Evolutionary conservation across 2,329 filamentous ascomycete genomes (phyloP).

Genomic region (Pseudogymnoascus sp.): DNA sequence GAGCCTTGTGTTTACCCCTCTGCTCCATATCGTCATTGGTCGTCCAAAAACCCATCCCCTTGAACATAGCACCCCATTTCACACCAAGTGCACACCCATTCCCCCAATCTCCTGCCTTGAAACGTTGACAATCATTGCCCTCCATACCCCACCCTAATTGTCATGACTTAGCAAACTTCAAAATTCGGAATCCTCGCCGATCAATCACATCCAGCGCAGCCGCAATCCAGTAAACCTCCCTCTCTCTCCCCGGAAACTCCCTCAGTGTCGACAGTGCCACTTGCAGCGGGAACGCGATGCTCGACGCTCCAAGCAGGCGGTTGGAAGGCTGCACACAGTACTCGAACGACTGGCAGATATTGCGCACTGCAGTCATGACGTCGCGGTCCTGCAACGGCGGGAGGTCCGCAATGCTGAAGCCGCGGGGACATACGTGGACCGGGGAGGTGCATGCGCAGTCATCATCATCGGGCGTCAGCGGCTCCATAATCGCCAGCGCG

Average conservation of each 20-base stretch:
- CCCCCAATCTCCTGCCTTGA: not conserved
- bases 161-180: constrained; percentile 4
- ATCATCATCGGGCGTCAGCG: constrained; percentile 3
- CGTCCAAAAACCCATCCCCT: not conserved
- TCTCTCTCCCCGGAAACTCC: constrained; percentile 8
- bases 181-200: constrained; percentile 13
- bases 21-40: not conserved
- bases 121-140: not conserved
- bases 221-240: constrained; percentile 19
- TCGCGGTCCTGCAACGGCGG: constrained; percentile 24
- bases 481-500: constrained; percentile 18
- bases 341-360: constrained; percentile 31
- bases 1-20: not conserved
- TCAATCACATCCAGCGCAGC: constrained; percentile 13
- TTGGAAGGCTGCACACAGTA: constrained; percentile 25
- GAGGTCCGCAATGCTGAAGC: constrained; percentile 16
- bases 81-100: not conserved
- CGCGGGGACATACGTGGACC: constrained; percentile 3
- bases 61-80: not conserved
- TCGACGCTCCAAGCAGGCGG: constrained; percentile 15
- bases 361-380: constrained; percentile 22
- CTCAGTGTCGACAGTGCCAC: constrained; percentile 22
- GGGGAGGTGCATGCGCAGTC: constrained; percentile 2
- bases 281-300: constrained; percentile 20
- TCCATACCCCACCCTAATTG: not conserved